A percentile compares a stretch with the other conserved stretches of the same genome.
Evolutionary conservation across 2,329 filamentous ascomycete genomes (phyloP).

Genomic region (Arthrobotrys musiformis): DNA sequence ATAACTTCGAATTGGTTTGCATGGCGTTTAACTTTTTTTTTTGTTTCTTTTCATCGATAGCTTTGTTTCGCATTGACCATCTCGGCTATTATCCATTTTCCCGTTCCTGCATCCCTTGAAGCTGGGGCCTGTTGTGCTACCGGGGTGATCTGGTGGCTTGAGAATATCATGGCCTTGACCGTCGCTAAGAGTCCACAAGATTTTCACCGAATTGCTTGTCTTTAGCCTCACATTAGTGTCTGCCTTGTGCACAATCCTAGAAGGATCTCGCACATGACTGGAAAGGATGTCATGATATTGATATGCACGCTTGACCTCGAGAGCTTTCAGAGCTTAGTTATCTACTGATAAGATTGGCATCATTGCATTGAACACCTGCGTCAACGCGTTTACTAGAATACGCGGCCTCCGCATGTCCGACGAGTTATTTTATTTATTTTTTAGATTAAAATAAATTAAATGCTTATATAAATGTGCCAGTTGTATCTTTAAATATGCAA

Average conservation of each 20-base stretch:
- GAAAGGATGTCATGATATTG: neutral
- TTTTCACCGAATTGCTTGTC: slow-evolving; percentile 15
- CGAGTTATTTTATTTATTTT: no score
- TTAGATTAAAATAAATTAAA: no score
- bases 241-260: neutral
- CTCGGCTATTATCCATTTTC: slow-evolving; percentile 15
- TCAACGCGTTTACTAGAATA: no score
- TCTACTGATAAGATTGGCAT: no score
- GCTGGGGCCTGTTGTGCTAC: neutral
- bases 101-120: neutral
- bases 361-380: no score
- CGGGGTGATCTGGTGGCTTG: neutral
- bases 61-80: neutral
- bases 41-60: neutral
- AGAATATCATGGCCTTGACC: neutral
- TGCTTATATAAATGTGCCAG: neutral
- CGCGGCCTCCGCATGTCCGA: no score
- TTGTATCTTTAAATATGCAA: neutral
- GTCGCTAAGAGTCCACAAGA: slow-evolving; percentile 12
- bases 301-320: no score
- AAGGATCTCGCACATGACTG: neutral
- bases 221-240: neutral
- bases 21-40: slow-evolving; percentile 5
- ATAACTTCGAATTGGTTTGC: slow-evolving; percentile 2
- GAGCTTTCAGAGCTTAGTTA: no score